phyloP scores from a whole-genome alignment of 1,284 basidiomycete species.

The Porodaedalea pini region DNA sequence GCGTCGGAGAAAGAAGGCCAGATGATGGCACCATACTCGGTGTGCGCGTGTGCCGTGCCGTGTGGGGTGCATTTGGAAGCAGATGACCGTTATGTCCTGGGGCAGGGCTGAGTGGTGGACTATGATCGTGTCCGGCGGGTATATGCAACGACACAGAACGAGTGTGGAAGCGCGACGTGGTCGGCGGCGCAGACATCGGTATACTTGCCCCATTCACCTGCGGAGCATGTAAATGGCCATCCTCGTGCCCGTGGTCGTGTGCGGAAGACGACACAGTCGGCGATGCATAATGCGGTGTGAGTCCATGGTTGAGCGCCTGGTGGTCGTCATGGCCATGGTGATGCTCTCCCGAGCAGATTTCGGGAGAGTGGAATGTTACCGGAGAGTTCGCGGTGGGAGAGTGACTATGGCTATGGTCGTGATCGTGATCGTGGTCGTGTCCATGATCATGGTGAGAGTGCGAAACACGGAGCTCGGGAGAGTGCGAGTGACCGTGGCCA shows the following conservation, averaged over 20 bases:
- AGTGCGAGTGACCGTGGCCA: constrained; percentile 25
- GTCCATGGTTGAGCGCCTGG: background rate
- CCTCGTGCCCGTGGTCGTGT: background rate
- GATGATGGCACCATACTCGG: constrained; percentile 13
- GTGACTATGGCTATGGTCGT: constrained; percentile 24
- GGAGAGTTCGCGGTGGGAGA: constrained; percentile 16
- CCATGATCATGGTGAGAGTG: constrained; percentile 30
- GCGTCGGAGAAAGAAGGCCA: constrained; percentile 6
- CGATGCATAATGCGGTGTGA: constrained; percentile 1
- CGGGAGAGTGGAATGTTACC: constrained; percentile 21
- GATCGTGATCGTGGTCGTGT: constrained; percentile 30
- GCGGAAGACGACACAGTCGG: constrained; percentile 6
- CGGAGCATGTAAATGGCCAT: background rate
- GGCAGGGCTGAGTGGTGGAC: constrained; percentile 1
- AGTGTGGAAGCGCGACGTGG: constrained; percentile 15
- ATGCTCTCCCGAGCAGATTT: background rate
- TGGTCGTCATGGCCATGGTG: constrained; percentile 17
- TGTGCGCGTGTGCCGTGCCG: constrained; percentile 9
- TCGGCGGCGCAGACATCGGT: constrained; percentile 13
- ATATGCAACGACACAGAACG: constrained; percentile 20
- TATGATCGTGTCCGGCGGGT: constrained; percentile 1
- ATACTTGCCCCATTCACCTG: constrained; percentile 3
- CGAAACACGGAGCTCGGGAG: constrained; percentile 24
- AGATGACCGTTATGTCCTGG: background rate
- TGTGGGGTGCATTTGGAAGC: background rate